A percentile compares a stretch with the other conserved stretches of the same genome.
Conservation (phyloP, 139 green algal genomes). For the Zygnema circumcarinatum region DNA sequence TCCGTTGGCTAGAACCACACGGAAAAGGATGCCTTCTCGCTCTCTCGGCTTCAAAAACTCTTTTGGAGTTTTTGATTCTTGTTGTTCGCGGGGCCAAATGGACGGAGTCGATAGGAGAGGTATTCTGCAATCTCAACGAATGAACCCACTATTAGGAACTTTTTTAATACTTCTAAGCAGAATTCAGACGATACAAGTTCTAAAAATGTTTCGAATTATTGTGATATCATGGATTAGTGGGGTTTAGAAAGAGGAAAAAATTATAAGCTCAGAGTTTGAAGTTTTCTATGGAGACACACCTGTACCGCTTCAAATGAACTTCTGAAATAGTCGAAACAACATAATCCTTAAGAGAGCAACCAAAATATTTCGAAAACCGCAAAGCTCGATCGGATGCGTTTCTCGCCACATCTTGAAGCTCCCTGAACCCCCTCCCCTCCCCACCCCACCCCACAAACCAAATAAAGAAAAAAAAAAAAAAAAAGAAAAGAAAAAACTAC, state of each 20-base stretch:
- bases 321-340: neutral
- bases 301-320: neutral
- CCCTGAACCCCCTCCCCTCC: slow-evolving; percentile 13
- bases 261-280: no score
- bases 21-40: slow-evolving; percentile 12
- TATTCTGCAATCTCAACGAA: slow-evolving; percentile 27
- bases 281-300: neutral
- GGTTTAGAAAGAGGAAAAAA: no score
- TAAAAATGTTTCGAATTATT: no score
- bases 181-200: no score
- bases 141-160: no score
- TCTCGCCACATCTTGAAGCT: slow-evolving; percentile 67
- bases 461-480: slow-evolving; percentile 28
- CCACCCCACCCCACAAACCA: slow-evolving; percentile 2
- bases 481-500: no score
- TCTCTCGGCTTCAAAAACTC: neutral
- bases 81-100: neutral
- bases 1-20: slow-evolving; percentile 3
- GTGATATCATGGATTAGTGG: no score
- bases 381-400: slow-evolving; percentile 56
- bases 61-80: no score
- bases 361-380: neutral
- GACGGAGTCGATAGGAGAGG: neutral
- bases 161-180: no score
- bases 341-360: neutral